Conservation (phyloP, 352 stramenopile genomes). For the Pythium utonaiense region DNA sequence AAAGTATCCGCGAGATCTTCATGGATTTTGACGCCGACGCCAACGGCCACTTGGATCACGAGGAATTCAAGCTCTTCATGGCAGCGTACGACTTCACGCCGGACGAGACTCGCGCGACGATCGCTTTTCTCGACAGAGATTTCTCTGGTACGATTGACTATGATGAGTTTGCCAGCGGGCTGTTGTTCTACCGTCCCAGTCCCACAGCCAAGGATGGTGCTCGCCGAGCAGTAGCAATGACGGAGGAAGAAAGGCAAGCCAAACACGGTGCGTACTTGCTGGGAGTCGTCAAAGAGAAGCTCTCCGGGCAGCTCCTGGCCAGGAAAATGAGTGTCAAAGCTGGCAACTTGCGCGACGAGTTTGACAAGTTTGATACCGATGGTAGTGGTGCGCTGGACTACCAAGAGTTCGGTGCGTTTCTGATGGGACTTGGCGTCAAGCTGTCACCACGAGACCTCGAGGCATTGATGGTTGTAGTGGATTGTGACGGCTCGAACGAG, state of each 20-base stretch:
- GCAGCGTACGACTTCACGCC: slow-evolving; percentile 46
- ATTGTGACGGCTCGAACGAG: slow-evolving; percentile 37
- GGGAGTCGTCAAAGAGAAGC: slow-evolving; percentile 14
- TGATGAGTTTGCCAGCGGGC: slow-evolving; percentile 58
- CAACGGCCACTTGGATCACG: slow-evolving; percentile 58
- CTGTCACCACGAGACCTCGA: slow-evolving; percentile 39
- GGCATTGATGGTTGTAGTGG: slow-evolving; percentile 34
- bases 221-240: neutral
- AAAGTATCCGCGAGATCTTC: slow-evolving; percentile 71
- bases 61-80: slow-evolving; percentile 72
- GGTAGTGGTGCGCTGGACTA: slow-evolving; percentile 47
- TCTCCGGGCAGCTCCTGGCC: neutral
- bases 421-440: slow-evolving; percentile 55
- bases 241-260: slow-evolving; percentile 3
- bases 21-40: slow-evolving; percentile 60
- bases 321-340: slow-evolving; percentile 7
- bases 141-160: slow-evolving; percentile 68
- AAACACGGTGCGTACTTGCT: slow-evolving; percentile 21
- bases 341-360: slow-evolving; percentile 32
- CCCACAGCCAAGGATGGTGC: neutral
- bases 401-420: slow-evolving; percentile 55
- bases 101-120: slow-evolving; percentile 39
- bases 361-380: slow-evolving; percentile 48
- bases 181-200: slow-evolving; percentile 58
- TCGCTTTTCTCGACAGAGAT: slow-evolving; percentile 56